Evolutionary conservation across 2,329 filamentous ascomycete species (phyloP).

Genomic region (Xylariaceae sp.): DNA sequence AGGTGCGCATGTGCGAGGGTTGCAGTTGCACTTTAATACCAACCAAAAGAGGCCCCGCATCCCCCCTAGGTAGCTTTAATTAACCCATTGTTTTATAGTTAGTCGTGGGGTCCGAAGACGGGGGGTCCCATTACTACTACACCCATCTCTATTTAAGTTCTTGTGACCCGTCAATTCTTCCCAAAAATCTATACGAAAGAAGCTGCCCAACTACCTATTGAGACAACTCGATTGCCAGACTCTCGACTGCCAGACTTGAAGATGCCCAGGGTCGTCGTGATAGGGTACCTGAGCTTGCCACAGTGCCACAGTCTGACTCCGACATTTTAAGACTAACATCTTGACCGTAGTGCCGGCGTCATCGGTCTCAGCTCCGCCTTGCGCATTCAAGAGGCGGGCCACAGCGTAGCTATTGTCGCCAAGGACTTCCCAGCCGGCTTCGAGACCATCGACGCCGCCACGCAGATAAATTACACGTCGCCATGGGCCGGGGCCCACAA

Average conservation of each 20-base stretch:
- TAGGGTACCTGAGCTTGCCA: constrained; percentile 22
- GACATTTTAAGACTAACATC: background rate
- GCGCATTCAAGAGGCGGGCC: constrained; percentile 38
- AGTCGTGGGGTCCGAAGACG: too few species aligned
- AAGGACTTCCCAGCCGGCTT: constrained; percentile 43
- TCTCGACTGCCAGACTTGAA: background rate
- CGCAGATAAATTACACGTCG: constrained; percentile 48
- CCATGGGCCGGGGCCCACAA: constrained; percentile 55
- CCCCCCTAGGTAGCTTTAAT: too few species aligned
- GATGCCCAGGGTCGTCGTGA: constrained; percentile 25
- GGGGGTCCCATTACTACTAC: too few species aligned
- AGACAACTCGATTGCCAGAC: too few species aligned
- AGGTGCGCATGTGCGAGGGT: too few species aligned
- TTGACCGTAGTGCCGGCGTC: constrained; percentile 43
- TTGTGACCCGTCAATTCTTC: too few species aligned
- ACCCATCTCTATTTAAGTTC: too few species aligned
- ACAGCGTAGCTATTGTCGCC: constrained; percentile 40
- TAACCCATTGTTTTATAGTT: too few species aligned
- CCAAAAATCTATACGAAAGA: too few species aligned
- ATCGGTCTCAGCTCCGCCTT: constrained; percentile 47
- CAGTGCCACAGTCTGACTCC: background rate
- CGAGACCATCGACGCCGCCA: constrained; percentile 37
- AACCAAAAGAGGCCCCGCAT: too few species aligned
- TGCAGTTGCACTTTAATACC: too few species aligned
- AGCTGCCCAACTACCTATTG: too few species aligned